Base-by-base conservation (phyloP, 1,284 basidiomycete genomes). In the Ganoderma multipileum region DNA sequence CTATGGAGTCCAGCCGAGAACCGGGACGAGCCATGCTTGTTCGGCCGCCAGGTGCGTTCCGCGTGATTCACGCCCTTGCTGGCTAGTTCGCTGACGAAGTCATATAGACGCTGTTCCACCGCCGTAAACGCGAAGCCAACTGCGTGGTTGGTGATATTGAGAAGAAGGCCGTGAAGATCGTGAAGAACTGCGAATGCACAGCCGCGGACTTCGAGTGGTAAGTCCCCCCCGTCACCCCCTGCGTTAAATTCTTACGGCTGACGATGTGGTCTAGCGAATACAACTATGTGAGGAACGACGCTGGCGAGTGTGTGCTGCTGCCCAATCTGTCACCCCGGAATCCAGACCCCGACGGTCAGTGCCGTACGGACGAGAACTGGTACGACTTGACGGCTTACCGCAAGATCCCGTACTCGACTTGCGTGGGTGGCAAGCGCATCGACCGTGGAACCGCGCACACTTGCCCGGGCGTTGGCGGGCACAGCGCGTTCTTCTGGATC, bases 1-100 rank as follows among this genome's bases (percentile, higher is more conserved):
- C 81, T 97, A 3, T 98, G 97, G 96, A 95, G 93, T 79, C 96
- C 96, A 0, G 93, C 93, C 68, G 92, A 96, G 77, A 89, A 90
- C 64, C 88, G 96, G 2, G 81, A 84, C 30, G 93, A 95, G 79
- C 81, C 84, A 66, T 95, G 94, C 81, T 78, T 98, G 18, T 98
- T 98, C 75, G 96, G 96, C 36, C 87, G 93, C 70, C 91, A 93
- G 85, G 94, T 94, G 65, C 57, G 82, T 70, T 59, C 20, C 6
- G 30, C 54, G 11, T 28, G n/a, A n/a, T n/a, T n/a, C n/a, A n/a
- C n/a, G n/a, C n/a, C 14, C 23, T 16, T 60, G 23, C 23, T 8
- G 33, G 9, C 23, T 9, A 57, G 9, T 61, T 62, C 14, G 50
- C 38, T 68, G 63, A 69, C 54, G 57, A 20, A 26, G 23, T 28